Conservation (phyloP, 352 stramenopile genomes). For the Phytophthora multivora region DNA sequence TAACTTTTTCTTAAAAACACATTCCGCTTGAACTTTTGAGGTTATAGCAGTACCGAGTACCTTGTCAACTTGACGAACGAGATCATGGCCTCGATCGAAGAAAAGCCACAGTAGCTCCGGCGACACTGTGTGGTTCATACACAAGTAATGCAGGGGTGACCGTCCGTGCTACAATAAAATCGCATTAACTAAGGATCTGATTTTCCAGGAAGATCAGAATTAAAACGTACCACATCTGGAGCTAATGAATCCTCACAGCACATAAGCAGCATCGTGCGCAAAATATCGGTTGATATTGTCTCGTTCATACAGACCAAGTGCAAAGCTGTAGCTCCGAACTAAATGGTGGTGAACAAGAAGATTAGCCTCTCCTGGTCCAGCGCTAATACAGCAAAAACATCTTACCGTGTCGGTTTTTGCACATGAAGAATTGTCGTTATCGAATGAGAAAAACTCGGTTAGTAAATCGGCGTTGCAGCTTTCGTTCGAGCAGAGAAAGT, state of each 20-base stretch:
- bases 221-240: constrained; percentile 48
- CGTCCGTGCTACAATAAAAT: constrained; percentile 41
- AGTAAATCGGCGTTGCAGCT: constrained; percentile 44
- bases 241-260: constrained; percentile 47
- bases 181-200: background rate
- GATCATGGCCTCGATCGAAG: constrained; percentile 59
- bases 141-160: constrained; percentile 76
- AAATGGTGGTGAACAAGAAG: background rate
- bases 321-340: constrained; percentile 66
- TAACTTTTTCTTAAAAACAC: background rate
- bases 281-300: constrained; percentile 33
- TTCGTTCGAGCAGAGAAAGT: constrained; percentile 61
- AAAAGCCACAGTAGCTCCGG: constrained; percentile 75
- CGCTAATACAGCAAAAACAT: background rate
- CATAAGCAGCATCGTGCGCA: constrained; percentile 50
- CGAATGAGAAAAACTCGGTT: constrained; percentile 40
- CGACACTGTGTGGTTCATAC: constrained; percentile 59
- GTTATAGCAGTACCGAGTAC: constrained; percentile 17
- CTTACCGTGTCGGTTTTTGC: constrained; percentile 18
- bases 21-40: background rate
- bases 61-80: constrained; percentile 60
- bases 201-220: background rate
- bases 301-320: constrained; percentile 78
- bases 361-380: background rate
- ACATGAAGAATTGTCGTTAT: constrained; percentile 38